Conservation (phyloP, 345 rosid species). For the Brassica nigra region DNA sequence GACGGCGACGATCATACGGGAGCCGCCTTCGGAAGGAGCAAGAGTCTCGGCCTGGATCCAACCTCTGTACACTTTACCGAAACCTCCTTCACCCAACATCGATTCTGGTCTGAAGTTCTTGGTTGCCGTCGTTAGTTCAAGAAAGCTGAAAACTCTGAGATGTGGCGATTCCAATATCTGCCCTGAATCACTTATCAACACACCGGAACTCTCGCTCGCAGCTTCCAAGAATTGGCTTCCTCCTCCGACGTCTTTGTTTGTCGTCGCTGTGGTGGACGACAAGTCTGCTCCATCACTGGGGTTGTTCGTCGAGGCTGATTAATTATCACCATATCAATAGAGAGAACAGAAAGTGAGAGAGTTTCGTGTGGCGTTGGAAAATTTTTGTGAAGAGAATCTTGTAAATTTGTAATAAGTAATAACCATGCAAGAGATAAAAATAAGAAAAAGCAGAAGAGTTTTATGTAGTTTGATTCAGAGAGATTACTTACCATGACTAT, state of each 20-base stretch:
- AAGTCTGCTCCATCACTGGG: constrained; percentile 30
- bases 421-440: not conserved
- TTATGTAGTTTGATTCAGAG: not conserved
- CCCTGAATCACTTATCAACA: constrained; percentile 31
- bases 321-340: not conserved
- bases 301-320: constrained; percentile 24
- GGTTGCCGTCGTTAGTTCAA: constrained; percentile 63
- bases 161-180: constrained; percentile 39
- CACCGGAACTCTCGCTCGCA: constrained; percentile 41
- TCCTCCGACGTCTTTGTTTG: constrained; percentile 42
- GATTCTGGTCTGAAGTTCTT: constrained; percentile 61
- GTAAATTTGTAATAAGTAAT: not conserved
- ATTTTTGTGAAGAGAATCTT: not conserved
- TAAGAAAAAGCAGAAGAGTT: not conserved
- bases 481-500: constrained; percentile 19
- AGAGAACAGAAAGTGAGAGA: constrained; percentile 10
- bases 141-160: constrained; percentile 58
- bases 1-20: constrained; percentile 69
- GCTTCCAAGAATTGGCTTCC: constrained; percentile 48
- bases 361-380: not conserved
- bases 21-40: constrained; percentile 57
- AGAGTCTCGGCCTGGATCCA: constrained; percentile 68
- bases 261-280: not conserved
- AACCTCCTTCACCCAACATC: constrained; percentile 79
- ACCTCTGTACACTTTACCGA: constrained; percentile 80